Conservation (phyloP, 164 flowering plant species). For the Vitis riparia region DNA sequence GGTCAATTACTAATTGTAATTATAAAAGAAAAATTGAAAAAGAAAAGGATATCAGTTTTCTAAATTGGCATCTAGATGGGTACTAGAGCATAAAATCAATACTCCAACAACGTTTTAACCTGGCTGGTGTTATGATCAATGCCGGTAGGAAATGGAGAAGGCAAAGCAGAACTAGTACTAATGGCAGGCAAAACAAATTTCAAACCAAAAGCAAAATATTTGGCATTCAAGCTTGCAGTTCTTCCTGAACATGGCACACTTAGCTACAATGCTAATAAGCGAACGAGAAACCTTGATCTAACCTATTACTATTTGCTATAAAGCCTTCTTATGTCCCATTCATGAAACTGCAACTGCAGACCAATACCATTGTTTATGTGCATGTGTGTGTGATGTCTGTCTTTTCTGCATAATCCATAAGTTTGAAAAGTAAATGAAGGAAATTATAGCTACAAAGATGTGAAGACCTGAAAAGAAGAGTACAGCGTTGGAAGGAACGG, state of each 20-base stretch:
- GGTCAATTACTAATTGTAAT: not conserved
- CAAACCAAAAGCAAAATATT: not conserved
- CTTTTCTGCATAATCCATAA: not conserved
- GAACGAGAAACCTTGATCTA: no score
- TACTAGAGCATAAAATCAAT: not conserved
- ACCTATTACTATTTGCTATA: no score
- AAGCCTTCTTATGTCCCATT: not conserved
- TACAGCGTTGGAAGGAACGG: slow-evolving; percentile 94
- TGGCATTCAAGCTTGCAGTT: not conserved
- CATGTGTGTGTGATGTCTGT: not conserved
- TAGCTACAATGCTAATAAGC: not conserved
- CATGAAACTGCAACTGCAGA: not conserved
- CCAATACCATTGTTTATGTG: not conserved
- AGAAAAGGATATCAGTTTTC: not conserved
- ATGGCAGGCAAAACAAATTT: no score
- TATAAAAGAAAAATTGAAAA: not conserved
- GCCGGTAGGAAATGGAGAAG: not conserved
- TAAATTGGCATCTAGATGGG: not conserved
- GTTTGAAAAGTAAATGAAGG: not conserved
- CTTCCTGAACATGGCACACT: no score
- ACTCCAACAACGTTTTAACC: not conserved
- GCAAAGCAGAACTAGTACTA: no score
- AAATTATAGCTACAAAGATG: not conserved
- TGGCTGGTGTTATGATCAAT: not conserved
- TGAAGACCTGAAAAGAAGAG: slow-evolving; percentile 83